Base-by-base conservation (phyloP, 306 rosid species). In the Citrullus mucosospermus region DNA sequence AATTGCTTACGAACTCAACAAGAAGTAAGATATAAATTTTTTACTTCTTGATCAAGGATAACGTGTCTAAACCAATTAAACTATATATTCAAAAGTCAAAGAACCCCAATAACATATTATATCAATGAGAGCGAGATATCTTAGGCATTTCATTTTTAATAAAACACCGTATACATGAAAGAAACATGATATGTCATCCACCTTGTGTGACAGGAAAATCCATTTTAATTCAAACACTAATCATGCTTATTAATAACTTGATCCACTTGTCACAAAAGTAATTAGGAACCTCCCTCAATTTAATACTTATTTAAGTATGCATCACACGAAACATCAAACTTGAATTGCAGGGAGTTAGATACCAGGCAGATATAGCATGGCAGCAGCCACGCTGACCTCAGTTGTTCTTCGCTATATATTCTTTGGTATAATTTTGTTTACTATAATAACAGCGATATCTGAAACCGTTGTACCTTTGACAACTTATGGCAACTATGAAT, bases 101-200 rank as follows among this genome's bases (percentile, higher is more conserved):
- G 4, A 34, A 36, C 39, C 4, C 4, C 5, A 36, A 36, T 36
- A 36, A 36, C 4, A 0, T 36, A 36, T 36, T 36, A 36, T 5
- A 36, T 36, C 39, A 36, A 36, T 36, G 6, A 36, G 38, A 34
- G 38, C 46, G 46, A 41, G 10, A 43, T 9, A 43, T 43, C 10
- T 8, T 50, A 50, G 16, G 17, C 17, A 50, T 50, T 13, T 16
- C 54, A 50, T 13, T 4, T 57, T 57, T 17, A 54, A 63, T 55
- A 76, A 63, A 80, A 76, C 77, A 69, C 80, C 12, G 32, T 53
- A 51, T 13, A 70, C 88, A 88, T 75, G 87, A 83, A 88, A 79
- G 72, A 79, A 80, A 69, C 90, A 85, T 86, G 94, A 54, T 75
- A 38, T 41, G 81, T 76, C 90, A 88, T 81, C 25, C 79, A 69